phyloP scores from a whole-genome alignment of 2,329 filamentous ascomycete genomes.

The Myriangium duriaei region DNA sequence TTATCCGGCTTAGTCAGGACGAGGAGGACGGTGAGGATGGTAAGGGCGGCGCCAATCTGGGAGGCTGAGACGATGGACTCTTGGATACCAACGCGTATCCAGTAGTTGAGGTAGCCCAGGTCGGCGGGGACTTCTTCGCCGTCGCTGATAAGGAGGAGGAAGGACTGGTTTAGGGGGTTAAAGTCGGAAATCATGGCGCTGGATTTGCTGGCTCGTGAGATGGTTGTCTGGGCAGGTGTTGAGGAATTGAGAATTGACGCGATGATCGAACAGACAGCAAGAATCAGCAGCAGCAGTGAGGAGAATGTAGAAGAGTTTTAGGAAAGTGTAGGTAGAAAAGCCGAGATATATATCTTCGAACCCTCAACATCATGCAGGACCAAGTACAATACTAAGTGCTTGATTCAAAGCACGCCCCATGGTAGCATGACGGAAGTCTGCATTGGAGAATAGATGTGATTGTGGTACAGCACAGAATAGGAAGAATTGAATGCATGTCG shows the following conservation, averaged over 20 bases:
- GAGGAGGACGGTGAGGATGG: conserved; percentile 54
- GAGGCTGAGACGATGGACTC: conserved; percentile 52
- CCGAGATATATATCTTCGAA: too few species aligned
- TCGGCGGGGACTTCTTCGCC: conserved; percentile 33
- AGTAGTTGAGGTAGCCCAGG: conserved; percentile 33
- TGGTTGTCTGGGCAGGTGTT: background rate
- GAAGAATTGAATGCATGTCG: too few species aligned
- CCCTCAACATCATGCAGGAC: too few species aligned
- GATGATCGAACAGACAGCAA: background rate
- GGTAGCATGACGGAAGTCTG: too few species aligned
- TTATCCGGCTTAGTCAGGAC: conserved; percentile 55
- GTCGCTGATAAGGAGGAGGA: conserved; percentile 32
- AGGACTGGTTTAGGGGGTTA: conserved; percentile 22
- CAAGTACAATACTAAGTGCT: too few species aligned
- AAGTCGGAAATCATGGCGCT: background rate
- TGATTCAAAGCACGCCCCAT: too few species aligned
- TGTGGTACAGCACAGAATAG: too few species aligned
- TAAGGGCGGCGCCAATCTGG: conserved; percentile 56
- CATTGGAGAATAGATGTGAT: too few species aligned
- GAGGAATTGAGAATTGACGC: background rate
- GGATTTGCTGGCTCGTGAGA: background rate
- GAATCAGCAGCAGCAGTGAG: background rate
- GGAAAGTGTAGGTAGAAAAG: too few species aligned
- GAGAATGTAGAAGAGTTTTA: too few species aligned
- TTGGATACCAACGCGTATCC: conserved; percentile 35